Evolutionary conservation across 228 moss, liverwort and hornwort species (phyloP), one percentile per base, ranked within the genome.

Genomic region (Sphagnum magellanicum): DNA sequence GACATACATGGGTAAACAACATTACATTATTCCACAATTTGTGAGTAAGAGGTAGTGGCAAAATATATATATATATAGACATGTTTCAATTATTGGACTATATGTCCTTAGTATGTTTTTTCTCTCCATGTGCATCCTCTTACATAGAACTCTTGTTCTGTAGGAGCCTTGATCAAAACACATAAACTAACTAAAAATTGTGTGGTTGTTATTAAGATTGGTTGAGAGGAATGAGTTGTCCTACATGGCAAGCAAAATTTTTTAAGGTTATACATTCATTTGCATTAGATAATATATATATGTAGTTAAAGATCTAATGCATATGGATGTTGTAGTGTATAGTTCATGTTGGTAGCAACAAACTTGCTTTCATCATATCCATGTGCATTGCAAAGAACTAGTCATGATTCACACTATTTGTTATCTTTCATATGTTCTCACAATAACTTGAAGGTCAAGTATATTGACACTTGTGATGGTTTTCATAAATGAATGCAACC

Each of bases 1-100:
- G 97, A 98, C 84, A 75, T 81, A 66, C 91, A 93, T 68, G 98
- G 98, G 52, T 93, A 98, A 83, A 98, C 98, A 66, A 89, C 93
- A 55, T 84, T 98, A 65, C 98, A 93, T 76, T 98, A 98, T 58
- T 93, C 98, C 60, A 87, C 76, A 67, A 81, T 85, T 69, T 90
- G 90, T 74, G 92, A 91, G 13, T 94, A 84, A 74, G 92, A 93
- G 73, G 83, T 77, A 74, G 90, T 93, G 72, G 93, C 98, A 0
- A 92, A 86, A 76, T 84, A 84, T 32, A 32, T 32, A 1, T 32
- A 0, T 32, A 32, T 32, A 32, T 32, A 32, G 0, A 32, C 1
- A 32, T 1, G 32, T 32, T 32, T 1, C 1, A 32, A 32, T 32
- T 32, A 32, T 1, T 32, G 1, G 32, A 32, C 32, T 32, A 32